Base-by-base conservation (phyloP, 2,329 filamentous ascomycete genomes). In the Botryotinia globosa region DNA sequence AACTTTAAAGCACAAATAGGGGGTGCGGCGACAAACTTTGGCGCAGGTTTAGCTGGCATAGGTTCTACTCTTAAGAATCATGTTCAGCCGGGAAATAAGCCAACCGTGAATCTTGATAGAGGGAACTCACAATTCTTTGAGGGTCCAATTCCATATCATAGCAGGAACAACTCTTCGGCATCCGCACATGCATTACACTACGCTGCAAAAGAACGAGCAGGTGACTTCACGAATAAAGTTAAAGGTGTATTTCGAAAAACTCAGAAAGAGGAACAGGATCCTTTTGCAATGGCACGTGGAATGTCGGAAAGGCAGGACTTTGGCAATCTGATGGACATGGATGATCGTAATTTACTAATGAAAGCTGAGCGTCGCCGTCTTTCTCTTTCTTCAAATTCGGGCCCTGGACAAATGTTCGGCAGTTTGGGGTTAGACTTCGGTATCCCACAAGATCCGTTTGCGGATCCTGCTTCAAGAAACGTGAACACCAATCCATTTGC, bases 91-190 rank as follows among this genome's bases (percentile, higher is more conserved):
- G 73, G 81, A 72, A 80, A 79, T 64, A 81, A 80, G 14, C 81
- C 83, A 3, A 83, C 81, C 64, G 83, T 87, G 44, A 84, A 87
- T 72, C 82, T 87, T 74, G 84, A 88, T 78, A 82, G 85, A 65
- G 85, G 86, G 10, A 86, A 85, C 75, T 87, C 87, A 14, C 87
- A 88, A 75, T 87, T 86, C 74, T 81, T 82, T 20, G 78, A 80
- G 8, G 78, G 79, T 4, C 76, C 76, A 37, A 77, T 79, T 44
- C 73, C 79, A 22, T 78, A 78, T 42, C 83, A 84, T 74, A 85
- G 82, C 73, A 82, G 83, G 45, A 82, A 80, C 62, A 82, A 81
- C 63, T 83, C 83, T 4, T 64, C 74, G 7, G 63, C 76, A 37
- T 77, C 78, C 20, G 73, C 72, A 20, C 69, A 58, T 62, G 48